phyloP scores from a whole-genome alignment of 2,329 filamentous ascomycete species.

The Mycosphaerelloides madeirae region DNA sequence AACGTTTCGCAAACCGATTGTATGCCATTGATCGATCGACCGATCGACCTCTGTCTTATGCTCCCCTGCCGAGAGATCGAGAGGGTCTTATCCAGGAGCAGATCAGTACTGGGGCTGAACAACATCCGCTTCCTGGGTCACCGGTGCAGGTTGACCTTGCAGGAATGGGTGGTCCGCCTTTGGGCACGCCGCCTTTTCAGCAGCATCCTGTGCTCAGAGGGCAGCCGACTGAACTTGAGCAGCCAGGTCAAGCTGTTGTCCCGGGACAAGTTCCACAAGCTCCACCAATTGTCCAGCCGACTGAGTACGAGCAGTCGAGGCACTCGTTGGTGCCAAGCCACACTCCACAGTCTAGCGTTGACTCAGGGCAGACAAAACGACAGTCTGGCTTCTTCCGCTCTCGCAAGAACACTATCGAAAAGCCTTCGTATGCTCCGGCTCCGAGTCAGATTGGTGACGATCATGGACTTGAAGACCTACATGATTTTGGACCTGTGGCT shows the following conservation, averaged over 20 bases:
- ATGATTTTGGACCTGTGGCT: constrained; percentile 2
- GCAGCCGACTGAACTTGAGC: constrained; percentile 22
- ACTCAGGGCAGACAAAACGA: constrained; percentile 8
- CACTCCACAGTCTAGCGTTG: constrained; percentile 5
- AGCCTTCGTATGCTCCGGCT: constrained; percentile 1
- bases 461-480: constrained; percentile 18
- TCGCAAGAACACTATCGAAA: neutral
- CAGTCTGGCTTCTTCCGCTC: constrained; percentile 22
- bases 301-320: constrained; percentile 22
- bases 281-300: constrained; percentile 18
- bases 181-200: constrained; percentile 21
- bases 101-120: constrained; percentile 9
- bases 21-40: constrained; percentile 13
- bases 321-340: constrained; percentile 9
- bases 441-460: constrained; percentile 16
- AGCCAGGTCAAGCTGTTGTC: constrained; percentile 15
- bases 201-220: constrained; percentile 23
- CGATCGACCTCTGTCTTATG: constrained; percentile 29
- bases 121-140: neutral
- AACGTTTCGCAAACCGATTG: constrained; percentile 18
- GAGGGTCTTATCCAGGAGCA: constrained; percentile 16
- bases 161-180: constrained; percentile 20
- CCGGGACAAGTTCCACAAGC: constrained; percentile 23
- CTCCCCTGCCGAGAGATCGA: constrained; percentile 21
- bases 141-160: constrained; percentile 17